Percentiles rank a stretch among this genome's conserved stretches.
phyloP scores from a whole-genome alignment of 1,284 basidiomycete genomes.

The Cutaneotrichosporon dermatis region DNA sequence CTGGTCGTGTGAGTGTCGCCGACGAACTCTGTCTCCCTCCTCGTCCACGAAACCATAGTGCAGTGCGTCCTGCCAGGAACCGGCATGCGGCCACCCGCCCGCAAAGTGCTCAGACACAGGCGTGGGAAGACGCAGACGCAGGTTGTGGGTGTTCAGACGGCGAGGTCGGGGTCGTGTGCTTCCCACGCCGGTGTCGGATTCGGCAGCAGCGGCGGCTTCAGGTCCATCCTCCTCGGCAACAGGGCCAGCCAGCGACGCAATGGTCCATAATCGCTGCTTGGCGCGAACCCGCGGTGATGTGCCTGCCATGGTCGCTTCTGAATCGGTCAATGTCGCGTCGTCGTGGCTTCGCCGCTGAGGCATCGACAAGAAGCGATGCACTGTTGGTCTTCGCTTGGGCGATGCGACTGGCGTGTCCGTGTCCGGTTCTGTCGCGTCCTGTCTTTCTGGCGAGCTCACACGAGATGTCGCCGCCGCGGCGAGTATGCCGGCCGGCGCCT shows the following conservation, averaged over 20 bases:
- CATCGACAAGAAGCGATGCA: constrained; percentile 7
- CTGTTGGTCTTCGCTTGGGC: not conserved
- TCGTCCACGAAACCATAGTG: constrained; percentile 22
- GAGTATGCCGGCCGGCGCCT: too few species aligned
- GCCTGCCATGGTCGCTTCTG: constrained; percentile 13
- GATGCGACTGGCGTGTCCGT: constrained; percentile 2
- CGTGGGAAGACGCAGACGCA: constrained; percentile 33
- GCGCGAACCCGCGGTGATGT: constrained; percentile 9
- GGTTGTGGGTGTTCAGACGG: constrained; percentile 16
- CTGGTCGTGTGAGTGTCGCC: not conserved
- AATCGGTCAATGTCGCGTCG: constrained; percentile 16
- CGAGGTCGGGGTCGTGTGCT: not conserved
- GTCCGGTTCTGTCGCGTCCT: not conserved
- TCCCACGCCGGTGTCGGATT: not conserved
- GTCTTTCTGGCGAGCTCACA: too few species aligned
- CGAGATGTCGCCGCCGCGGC: too few species aligned
- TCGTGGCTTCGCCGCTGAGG: constrained; percentile 6
- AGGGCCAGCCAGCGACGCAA: not conserved
- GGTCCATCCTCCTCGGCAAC: constrained; percentile 10
- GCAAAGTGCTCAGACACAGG: constrained; percentile 34
- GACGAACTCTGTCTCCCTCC: not conserved
- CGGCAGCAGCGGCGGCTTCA: not conserved
- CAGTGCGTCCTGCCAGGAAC: constrained; percentile 44
- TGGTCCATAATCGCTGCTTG: constrained; percentile 11
- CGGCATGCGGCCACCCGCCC: constrained; percentile 42